Evolutionary conservation across 441 rosid genomes (phyloP), one percentile per base, ranked within the genome.

Genomic region (Corymbia calophylla): DNA sequence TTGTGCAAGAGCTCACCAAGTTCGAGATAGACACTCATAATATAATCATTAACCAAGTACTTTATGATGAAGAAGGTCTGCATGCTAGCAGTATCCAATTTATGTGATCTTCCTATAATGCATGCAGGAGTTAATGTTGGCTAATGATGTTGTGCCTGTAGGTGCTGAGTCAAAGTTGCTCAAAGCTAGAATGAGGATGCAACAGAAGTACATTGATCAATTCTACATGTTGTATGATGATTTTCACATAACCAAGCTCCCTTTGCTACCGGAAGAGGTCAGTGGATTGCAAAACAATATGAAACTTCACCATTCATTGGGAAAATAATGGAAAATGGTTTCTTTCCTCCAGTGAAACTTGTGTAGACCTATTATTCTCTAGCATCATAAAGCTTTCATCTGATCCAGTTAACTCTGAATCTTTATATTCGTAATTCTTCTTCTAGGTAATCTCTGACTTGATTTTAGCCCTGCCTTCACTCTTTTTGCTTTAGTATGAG

Each of bases 1-100:
- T 98, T 90, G 99, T 98, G 88, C 99, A 98, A 94, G 99, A 98
- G 93, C 99, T 98, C 90, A 94, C 99, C 90, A 98, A 97, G 92
- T 97, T 98, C 77, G 99, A 98, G 95, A 98, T 98, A 17, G 99
- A 98, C 91, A 95, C 99, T 14, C 99, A 97, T 88, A 97, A 98
- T 91, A 97, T 98, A 73, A 97, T 98, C 90, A 97, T 98, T 90
- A 98, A 98, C 95, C 99, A 98, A 96, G 99, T 97, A 51, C 94
- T 98, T 82, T 98, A 91, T 86, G 94, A 95, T 49, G 99, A 98
- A 86, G 99, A 98, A 91, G 99, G 99, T 97, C 87, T 80, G 60
- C 27, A 87, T 49, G 49, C 86, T 47, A 48, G 47, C 90, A 49
- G 87, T 89, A 9, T 29, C 80, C 47, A 6, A 49, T n/a, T 35